Base-by-base conservation (phyloP, 495 filamentous ascomycete genomes). In the Hypoxylon fuscum region DNA sequence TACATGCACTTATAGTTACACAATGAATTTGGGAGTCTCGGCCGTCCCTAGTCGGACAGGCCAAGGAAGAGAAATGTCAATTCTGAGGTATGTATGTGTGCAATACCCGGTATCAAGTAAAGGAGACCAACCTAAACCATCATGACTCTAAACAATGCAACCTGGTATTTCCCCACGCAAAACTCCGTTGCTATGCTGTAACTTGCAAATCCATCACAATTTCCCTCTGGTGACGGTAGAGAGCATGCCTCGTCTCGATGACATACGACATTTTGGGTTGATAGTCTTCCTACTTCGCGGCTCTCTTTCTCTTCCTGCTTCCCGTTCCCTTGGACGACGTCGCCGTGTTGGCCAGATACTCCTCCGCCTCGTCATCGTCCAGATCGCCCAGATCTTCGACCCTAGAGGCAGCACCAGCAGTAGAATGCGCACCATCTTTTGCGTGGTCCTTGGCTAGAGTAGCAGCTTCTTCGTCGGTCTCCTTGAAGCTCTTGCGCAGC, bases 401-500 rank as follows among this genome's bases (percentile, higher is more conserved):
- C 0, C 25, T 40, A 15, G 59, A 43, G 14, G 32, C 23, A 14
- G 38, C 41, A 15, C 14, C 43, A 1, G 31, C 31, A 10, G 50
- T 59, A 27, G 56, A 44, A 15, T 47, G 50, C 20, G 50, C 55
- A 9, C 40, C 50, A 1, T 45, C 64, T 10, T 46, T 42, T 2
- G n/a, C 69, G 49, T 59, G 55, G 29, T 70, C 61, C 51, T 65
- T 75, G 50, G 73, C 72, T 2, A 81, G 44, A 53, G 74, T 71
- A 14, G 76, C 25, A 8, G 25, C 25, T 3, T 27, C 25, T 3
- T 27, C 76, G 41, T 82, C 78, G 18, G 69, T 65, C 50, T 79
- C 73, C 25, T 71, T 70, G 52, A 94, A 86, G 11, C 83, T 81
- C 72, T 89, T 90, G 11, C 90, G 78, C n/a, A 88, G 85, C 59